phyloP scores from a whole-genome alignment of 2,329 filamentous ascomycete genomes.

The Grosmannia serpens region DNA sequence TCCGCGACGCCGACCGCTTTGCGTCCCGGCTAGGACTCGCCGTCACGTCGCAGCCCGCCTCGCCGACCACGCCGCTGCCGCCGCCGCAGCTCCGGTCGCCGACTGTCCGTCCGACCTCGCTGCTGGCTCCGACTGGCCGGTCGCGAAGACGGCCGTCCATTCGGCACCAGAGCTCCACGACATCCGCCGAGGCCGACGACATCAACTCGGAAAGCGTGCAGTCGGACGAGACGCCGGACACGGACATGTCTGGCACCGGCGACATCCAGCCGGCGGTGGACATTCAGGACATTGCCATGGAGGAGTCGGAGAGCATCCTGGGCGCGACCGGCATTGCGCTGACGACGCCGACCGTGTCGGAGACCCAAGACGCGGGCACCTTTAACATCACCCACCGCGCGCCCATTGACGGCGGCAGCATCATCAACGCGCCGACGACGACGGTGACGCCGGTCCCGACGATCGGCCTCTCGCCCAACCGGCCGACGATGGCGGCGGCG shows the following conservation, averaged over 20 bases:
- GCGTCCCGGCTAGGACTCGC: slow-evolving; percentile 68
- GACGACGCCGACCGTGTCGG: slow-evolving; percentile 66
- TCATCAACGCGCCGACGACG: slow-evolving; percentile 50
- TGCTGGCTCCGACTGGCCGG: slow-evolving; percentile 39
- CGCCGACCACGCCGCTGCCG: slow-evolving; percentile 72
- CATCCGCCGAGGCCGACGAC: slow-evolving; percentile 68
- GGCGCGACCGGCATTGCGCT: slow-evolving; percentile 64
- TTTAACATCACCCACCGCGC: slow-evolving; percentile 90
- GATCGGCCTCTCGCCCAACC: slow-evolving; percentile 63
- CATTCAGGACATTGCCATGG: slow-evolving; percentile 71
- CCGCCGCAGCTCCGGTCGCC: slow-evolving; percentile 50
- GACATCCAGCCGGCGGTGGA: slow-evolving; percentile 74
- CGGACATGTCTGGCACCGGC: slow-evolving; percentile 67
- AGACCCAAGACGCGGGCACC: slow-evolving; percentile 75
- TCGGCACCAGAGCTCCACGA: slow-evolving; percentile 71
- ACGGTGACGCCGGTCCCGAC: slow-evolving; percentile 36
- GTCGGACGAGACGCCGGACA: slow-evolving; percentile 65
- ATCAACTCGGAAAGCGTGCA: slow-evolving; percentile 71
- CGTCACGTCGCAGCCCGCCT: slow-evolving; percentile 79
- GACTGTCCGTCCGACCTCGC: slow-evolving; percentile 40
- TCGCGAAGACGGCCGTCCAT: slow-evolving; percentile 69
- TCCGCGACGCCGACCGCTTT: slow-evolving; percentile 71
- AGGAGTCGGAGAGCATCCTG: slow-evolving; percentile 69
- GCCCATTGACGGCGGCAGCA: slow-evolving; percentile 74
- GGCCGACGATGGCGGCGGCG: slow-evolving; percentile 57